Evolutionary conservation across 2,329 filamentous ascomycete genomes (phyloP), one percentile per base, ranked within the genome.

Genomic region (Chalaropsis ovoidea): DNA sequence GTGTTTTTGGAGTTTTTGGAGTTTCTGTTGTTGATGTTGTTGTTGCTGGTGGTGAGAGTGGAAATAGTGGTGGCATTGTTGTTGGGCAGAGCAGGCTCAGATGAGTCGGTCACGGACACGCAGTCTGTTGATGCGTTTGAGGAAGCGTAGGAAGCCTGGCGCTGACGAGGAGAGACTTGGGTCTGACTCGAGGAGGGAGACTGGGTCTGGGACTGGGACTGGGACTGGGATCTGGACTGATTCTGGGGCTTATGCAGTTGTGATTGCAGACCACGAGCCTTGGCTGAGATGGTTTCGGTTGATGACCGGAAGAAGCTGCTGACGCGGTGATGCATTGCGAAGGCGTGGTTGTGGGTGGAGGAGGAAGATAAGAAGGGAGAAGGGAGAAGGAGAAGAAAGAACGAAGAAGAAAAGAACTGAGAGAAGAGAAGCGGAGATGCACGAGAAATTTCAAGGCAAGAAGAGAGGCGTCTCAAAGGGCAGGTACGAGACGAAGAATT

Each of bases 311-410:
- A 77, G 74, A 85, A 83, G 72, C 78, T 80, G 72, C 79, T 76
- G 69, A 85, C 82, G 68, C 79, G 76, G 75, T 83, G 80, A 71
- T 82, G 81, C 82, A 84, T 85, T 64, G 71, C 76, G 62, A n/a
- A 3, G 24, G 27, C 61, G 42, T 17, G 17, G 41, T 17, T 47
- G 42, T 41, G n/a, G 7, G 27, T 35, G 45, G 24, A 24, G 31
- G 52, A 47, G 17, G 15, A 39, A 17, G 31, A n/a, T n/a, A n/a
- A n/a, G n/a, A n/a, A n/a, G n/a, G n/a, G n/a, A n/a, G n/a, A n/a
- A n/a, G n/a, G n/a, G n/a, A n/a, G n/a, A n/a, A n/a, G n/a, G n/a
- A n/a, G n/a, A n/a, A 42, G 39, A 58, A 56, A n/a, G 19, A 63
- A 49, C 19, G 41, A 19, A 24, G 42, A 35, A 11, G 39, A 31